Evolutionary conservation across 2,329 filamentous ascomycete genomes (phyloP).

Genomic region (Pseudodiploospora longispora): DNA sequence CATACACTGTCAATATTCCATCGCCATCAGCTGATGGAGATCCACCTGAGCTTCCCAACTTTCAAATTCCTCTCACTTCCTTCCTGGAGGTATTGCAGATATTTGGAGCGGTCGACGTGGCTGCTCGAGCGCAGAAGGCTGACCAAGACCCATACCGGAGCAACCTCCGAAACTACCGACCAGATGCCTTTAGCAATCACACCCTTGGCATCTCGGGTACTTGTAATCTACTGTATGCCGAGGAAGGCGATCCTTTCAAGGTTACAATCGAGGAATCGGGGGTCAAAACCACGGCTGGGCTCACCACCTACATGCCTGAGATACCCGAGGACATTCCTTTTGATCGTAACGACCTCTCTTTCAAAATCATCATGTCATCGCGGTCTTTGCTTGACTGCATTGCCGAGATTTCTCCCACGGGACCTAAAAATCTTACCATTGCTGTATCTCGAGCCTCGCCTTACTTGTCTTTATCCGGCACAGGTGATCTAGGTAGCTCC

Average conservation of each 20-base stretch:
- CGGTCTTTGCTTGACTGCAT: slow-evolving; percentile 65
- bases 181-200: slow-evolving; percentile 75
- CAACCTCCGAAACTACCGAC: slow-evolving; percentile 53
- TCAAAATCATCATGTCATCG: slow-evolving; percentile 93
- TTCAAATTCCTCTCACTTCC: slow-evolving; percentile 79
- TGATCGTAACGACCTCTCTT: slow-evolving; percentile 65
- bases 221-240: slow-evolving; percentile 72
- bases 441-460: slow-evolving; percentile 56
- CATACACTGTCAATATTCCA: slow-evolving; percentile 60
- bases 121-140: slow-evolving; percentile 47
- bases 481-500: slow-evolving; percentile 49
- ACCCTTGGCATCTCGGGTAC: slow-evolving; percentile 76
- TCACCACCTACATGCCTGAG: slow-evolving; percentile 80
- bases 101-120: slow-evolving; percentile 73
- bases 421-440: slow-evolving; percentile 65
- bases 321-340: slow-evolving; percentile 77
- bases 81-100: slow-evolving; percentile 93
- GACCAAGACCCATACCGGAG: slow-evolving; percentile 54
- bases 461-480: slow-evolving; percentile 65
- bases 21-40: slow-evolving; percentile 26
- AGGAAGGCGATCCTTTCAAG: slow-evolving; percentile 69
- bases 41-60: slow-evolving; percentile 50
- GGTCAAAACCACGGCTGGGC: slow-evolving; percentile 80
- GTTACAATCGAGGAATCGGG: slow-evolving; percentile 80
- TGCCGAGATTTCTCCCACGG: slow-evolving; percentile 60